These are phyloP conservation scores for Salvia sclarea DNA, from an alignment of 305 asterid genomes.

Conservation along the genomic window DNA sequence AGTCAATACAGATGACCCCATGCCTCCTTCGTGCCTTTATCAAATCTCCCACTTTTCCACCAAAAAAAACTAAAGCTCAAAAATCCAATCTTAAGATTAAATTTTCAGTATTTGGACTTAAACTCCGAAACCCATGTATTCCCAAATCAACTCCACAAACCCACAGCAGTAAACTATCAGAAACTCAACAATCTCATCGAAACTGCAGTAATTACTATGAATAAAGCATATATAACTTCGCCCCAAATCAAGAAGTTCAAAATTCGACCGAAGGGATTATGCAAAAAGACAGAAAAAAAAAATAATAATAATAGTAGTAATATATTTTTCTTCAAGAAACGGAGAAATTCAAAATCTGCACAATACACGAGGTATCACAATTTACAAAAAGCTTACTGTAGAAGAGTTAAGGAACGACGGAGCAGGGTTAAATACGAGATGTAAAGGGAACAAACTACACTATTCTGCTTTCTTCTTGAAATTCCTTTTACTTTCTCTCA, in stretches of 20 bases:
- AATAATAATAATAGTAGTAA: too few relatives aligned
- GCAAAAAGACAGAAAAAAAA: not conserved
- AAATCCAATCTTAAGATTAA: slow-evolving; percentile 44
- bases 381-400: slow-evolving; percentile 25
- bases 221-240: not conserved
- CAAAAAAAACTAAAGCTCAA: slow-evolving; percentile 36
- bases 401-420: slow-evolving; percentile 19
- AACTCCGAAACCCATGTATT: slow-evolving; percentile 33
- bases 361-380: slow-evolving; percentile 14
- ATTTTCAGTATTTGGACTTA: slow-evolving; percentile 42
- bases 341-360: slow-evolving; percentile 10
- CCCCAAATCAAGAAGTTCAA: slow-evolving; percentile 27
- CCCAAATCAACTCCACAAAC: slow-evolving; percentile 37
- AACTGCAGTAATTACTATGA: slow-evolving; percentile 12
- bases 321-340: slow-evolving; percentile 10
- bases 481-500: slow-evolving; percentile 27
- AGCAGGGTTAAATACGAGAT: slow-evolving; percentile 6
- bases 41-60: slow-evolving; percentile 39
- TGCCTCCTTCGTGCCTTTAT: slow-evolving; percentile 32
- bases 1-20: slow-evolving; percentile 39
- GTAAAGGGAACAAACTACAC: slow-evolving; percentile 26
- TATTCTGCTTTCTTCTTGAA: slow-evolving; percentile 35
- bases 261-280: slow-evolving; percentile 22
- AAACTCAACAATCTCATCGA: slow-evolving; percentile 23
- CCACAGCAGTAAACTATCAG: slow-evolving; percentile 29